phyloP scores from a whole-genome alignment of 768 basidiomycete species.

The Lentinula aciculospora region DNA sequence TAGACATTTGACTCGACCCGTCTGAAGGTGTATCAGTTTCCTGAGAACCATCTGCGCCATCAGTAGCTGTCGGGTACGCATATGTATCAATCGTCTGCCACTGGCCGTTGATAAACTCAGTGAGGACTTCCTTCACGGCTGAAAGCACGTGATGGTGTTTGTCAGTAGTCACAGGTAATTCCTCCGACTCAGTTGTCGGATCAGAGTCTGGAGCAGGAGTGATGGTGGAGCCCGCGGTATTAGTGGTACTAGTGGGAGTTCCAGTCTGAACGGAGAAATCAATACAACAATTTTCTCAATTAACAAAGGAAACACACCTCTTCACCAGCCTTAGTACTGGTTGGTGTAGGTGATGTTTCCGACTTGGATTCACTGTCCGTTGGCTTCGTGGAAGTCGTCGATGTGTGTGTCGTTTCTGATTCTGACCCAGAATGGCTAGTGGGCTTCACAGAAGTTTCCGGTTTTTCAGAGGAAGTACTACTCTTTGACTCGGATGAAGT shows the following conservation, averaged over 20 bases:
- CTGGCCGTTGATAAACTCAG: not conserved
- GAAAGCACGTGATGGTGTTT: not conserved
- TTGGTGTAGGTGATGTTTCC: not conserved
- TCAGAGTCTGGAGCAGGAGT: not conserved
- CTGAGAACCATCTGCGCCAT: not conserved
- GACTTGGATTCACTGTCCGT: not conserved
- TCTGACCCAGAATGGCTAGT: not conserved
- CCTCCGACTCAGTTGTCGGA: not conserved
- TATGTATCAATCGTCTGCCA: not conserved
- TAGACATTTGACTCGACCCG: too few relatives aligned
- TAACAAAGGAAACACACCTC: not conserved
- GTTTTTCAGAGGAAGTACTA: not conserved
- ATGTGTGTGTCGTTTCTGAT: not conserved
- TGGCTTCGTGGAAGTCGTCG: not conserved
- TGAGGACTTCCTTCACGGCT: not conserved
- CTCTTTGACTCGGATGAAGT: not conserved
- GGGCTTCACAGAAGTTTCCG: not conserved
- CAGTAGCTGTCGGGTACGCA: not conserved
- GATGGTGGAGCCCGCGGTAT: not conserved
- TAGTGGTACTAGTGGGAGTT: not conserved
- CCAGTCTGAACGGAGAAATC: not conserved
- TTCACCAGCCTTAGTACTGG: not conserved
- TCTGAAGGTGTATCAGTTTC: not conserved
- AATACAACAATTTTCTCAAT: not conserved
- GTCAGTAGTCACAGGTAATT: not conserved